Conservation (phyloP, 768 basidiomycete genomes). For the Tulasnella sp. region DNA sequence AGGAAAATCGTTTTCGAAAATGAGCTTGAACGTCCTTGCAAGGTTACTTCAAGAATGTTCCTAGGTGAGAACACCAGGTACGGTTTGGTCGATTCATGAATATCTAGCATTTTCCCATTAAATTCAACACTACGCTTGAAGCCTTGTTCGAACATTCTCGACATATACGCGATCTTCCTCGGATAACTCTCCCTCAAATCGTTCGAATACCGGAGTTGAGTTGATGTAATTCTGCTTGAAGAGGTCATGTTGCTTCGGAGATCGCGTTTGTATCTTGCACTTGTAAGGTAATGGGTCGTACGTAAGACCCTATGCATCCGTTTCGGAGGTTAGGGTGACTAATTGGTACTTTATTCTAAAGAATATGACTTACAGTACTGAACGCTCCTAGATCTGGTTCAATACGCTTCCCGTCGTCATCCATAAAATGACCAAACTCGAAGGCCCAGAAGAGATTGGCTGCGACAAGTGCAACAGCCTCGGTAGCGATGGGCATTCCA, state of each 20-base stretch:
- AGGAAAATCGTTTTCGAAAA: too few species aligned
- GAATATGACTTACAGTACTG: too few species aligned
- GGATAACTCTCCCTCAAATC: conserved; percentile 9
- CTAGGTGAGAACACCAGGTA: too few species aligned
- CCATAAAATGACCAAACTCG: conserved; percentile 9
- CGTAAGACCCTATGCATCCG: conserved; percentile 2
- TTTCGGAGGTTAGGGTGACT: conserved; percentile 1
- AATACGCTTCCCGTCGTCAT: conserved; percentile 15
- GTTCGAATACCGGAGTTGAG: conserved; percentile 6
- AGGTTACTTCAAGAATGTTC: too few species aligned
- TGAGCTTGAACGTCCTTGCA: too few species aligned
- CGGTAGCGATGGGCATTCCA: conserved; percentile 18
- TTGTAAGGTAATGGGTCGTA: conserved; percentile 7
- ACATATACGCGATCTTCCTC: conserved; percentile 8
- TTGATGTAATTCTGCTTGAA: conserved; percentile 1
- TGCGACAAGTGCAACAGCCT: conserved; percentile 14
- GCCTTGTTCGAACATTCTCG: too few species aligned
- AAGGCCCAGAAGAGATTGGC: conserved; percentile 12
- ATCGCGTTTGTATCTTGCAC: conserved; percentile 8
- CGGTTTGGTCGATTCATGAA: too few species aligned
- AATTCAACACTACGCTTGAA: too few species aligned
- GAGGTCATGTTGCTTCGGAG: conserved; percentile 8
- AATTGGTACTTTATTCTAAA: too few species aligned
- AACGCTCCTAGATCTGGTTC: conserved; percentile 10
- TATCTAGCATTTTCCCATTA: too few species aligned